These are phyloP conservation scores for Kluyveromyces nonfermentans DNA, from an alignment of 805 yeast genomes.

Conservation along the genomic window DNA sequence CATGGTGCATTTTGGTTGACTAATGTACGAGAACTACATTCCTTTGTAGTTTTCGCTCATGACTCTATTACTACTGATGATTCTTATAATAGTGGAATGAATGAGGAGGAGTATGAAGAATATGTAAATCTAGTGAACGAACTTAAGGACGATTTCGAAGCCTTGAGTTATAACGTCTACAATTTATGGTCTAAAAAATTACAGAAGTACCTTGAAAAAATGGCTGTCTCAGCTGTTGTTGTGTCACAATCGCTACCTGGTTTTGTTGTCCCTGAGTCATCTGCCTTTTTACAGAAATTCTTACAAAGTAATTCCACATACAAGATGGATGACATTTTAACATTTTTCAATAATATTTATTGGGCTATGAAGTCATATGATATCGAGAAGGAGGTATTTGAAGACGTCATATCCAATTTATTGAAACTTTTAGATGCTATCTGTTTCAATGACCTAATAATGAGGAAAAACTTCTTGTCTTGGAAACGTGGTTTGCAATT, in stretches of 20 bases:
- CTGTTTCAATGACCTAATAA: conserved; percentile 89
- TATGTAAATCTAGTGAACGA: conserved; percentile 82
- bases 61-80: conserved; percentile 83
- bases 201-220: conserved; percentile 82
- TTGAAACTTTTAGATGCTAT: conserved; percentile 81
- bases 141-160: conserved; percentile 89
- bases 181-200: conserved; percentile 96
- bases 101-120: conserved; percentile 81
- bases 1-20: conserved; percentile 98
- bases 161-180: conserved; percentile 85
- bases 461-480: conserved; percentile 88
- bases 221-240: conserved; percentile 91
- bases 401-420: conserved; percentile 75
- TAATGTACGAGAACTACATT: conserved; percentile 88
- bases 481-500: conserved; percentile 98
- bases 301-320: conserved; percentile 62
- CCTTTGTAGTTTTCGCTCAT: conserved; percentile 92
- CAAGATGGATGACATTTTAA: conserved; percentile 90
- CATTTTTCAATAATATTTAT: conserved; percentile 80
- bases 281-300: conserved; percentile 74
- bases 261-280: conserved; percentile 74
- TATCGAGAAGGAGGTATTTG: conserved; percentile 75
- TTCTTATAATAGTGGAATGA: conserved; percentile 71
- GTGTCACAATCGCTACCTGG: conserved; percentile 94
- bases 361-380: conserved; percentile 90